phyloP scores from a whole-genome alignment of 2,329 filamentous ascomycete genomes.

The Zelopaecilomyces penicillatus region DNA sequence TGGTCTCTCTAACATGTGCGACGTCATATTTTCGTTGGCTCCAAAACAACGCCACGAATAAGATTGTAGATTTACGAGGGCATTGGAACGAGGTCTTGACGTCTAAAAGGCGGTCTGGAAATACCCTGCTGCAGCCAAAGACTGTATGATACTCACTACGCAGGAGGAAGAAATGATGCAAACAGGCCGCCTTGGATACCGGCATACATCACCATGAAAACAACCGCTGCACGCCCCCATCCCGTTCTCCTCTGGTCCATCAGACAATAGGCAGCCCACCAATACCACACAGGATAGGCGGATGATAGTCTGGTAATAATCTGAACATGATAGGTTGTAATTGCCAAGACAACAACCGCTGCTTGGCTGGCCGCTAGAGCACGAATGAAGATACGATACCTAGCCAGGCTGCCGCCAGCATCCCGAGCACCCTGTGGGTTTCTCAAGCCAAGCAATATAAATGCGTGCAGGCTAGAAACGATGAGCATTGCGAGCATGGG shows the following conservation, averaged over 20 bases:
- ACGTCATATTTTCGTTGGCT: too few species aligned
- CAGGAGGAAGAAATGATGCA: slow-evolving; percentile 85
- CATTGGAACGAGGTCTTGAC: too few species aligned
- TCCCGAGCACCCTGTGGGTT: slow-evolving; percentile 6
- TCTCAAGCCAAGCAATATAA: slow-evolving; percentile 18
- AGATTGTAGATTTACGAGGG: too few species aligned
- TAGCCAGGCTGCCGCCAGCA: slow-evolving; percentile 6
- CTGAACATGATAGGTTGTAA: slow-evolving; percentile 84
- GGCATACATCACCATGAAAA: slow-evolving; percentile 74
- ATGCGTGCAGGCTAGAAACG: slow-evolving; percentile 45
- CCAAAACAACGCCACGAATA: too few species aligned
- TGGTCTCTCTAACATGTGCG: too few species aligned
- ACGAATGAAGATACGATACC: slow-evolving; percentile 28
- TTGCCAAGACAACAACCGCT: slow-evolving; percentile 59
- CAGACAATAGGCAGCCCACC: slow-evolving; percentile 57
- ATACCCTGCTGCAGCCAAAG: too few species aligned
- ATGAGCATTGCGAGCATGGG: slow-evolving; percentile 63
- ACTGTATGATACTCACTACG: too few species aligned
- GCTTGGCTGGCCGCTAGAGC: slow-evolving; percentile 66
- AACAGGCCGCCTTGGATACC: slow-evolving; percentile 76
- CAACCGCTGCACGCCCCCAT: slow-evolving; percentile 37
- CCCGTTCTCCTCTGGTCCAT: slow-evolving; percentile 22
- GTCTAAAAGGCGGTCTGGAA: too few species aligned
- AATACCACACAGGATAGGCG: slow-evolving; percentile 84
- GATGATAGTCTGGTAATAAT: slow-evolving; percentile 86